phyloP scores from a whole-genome alignment of 2,329 filamentous ascomycete genomes.

The Alternaria panax region DNA sequence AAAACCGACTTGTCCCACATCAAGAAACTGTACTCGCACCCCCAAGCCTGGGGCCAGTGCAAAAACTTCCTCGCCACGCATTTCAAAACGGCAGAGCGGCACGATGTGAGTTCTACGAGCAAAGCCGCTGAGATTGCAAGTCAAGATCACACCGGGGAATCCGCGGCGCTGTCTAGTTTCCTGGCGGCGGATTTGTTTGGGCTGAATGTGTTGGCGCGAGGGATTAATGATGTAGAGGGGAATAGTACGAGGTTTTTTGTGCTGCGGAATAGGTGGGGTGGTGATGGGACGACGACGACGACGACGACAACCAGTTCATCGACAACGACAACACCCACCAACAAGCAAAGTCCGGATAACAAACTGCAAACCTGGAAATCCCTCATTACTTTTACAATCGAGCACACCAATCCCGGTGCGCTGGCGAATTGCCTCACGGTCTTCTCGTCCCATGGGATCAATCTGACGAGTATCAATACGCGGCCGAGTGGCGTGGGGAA shows the following conservation, averaged over 20 bases:
- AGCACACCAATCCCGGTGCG: conserved; percentile 79
- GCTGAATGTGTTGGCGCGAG: conserved; percentile 72
- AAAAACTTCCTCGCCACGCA: conserved; percentile 73
- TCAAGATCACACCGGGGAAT: conserved; percentile 64
- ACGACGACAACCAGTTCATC: background rate
- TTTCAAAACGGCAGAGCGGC: conserved; percentile 76
- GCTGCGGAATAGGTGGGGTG: conserved; percentile 44
- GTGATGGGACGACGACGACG: background rate
- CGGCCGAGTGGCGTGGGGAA: conserved; percentile 75
- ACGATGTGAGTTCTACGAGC: conserved; percentile 86
- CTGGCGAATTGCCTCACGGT: conserved; percentile 80
- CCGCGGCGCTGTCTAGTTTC: conserved; percentile 79
- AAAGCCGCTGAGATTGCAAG: conserved; percentile 80
- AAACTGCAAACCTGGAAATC: too few species aligned
- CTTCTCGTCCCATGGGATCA: conserved; percentile 76
- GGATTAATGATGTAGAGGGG: conserved; percentile 76
- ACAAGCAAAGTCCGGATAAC: background rate
- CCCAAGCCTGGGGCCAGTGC: conserved; percentile 95
- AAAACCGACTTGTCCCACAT: conserved; percentile 64
- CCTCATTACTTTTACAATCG: conserved; percentile 80
- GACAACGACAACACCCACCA: background rate
- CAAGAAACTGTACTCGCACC: conserved; percentile 85
- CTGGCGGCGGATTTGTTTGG: conserved; percentile 74
- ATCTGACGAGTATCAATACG: conserved; percentile 90
- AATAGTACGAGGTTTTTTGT: conserved; percentile 85